A percentile compares a stretch with the other conserved stretches of the same genome.
Evolutionary conservation across 805 yeast genomes (phyloP).

Genomic region (Scheffersomyces stipitis): DNA sequence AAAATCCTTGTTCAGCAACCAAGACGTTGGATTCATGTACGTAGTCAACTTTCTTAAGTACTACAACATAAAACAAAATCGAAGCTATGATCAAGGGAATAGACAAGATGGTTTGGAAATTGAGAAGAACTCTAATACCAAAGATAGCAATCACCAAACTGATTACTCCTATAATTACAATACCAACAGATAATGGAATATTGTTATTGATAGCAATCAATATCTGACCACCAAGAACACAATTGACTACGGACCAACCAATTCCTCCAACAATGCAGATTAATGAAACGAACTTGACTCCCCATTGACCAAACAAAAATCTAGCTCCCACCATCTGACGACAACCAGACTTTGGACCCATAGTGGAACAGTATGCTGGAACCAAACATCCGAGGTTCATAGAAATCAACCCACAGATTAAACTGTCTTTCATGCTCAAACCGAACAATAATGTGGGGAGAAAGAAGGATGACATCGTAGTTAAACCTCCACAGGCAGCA

Average conservation of each 20-base stretch:
- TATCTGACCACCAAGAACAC: conserved; percentile 39
- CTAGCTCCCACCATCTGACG: conserved; percentile 39
- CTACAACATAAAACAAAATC: conserved; percentile 31
- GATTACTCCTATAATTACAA: conserved; percentile 25
- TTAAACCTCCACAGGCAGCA: conserved; percentile 40
- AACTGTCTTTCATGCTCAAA: conserved; percentile 23
- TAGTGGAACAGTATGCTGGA: conserved; percentile 37
- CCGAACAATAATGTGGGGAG: conserved; percentile 30
- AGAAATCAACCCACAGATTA: conserved; percentile 30
- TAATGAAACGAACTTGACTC: conserved; percentile 29
- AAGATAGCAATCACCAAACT: conserved; percentile 31
- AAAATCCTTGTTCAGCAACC: conserved; percentile 9
- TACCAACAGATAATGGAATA: conserved; percentile 29
- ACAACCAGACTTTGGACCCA: conserved; percentile 41
- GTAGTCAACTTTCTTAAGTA: conserved; percentile 20
- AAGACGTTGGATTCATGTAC: conserved; percentile 16
- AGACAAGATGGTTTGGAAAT: conserved; percentile 27
- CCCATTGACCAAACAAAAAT: conserved; percentile 37
- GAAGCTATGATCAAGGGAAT: conserved; percentile 30
- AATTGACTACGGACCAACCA: conserved; percentile 41
- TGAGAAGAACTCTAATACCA: conserved; percentile 31
- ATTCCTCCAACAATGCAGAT: conserved; percentile 32
- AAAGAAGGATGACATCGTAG: conserved; percentile 39
- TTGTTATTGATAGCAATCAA: conserved; percentile 24
- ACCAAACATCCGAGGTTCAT: conserved; percentile 34